phyloP scores from a whole-genome alignment of 306 rosid species.

The Alnus glutinosa region DNA sequence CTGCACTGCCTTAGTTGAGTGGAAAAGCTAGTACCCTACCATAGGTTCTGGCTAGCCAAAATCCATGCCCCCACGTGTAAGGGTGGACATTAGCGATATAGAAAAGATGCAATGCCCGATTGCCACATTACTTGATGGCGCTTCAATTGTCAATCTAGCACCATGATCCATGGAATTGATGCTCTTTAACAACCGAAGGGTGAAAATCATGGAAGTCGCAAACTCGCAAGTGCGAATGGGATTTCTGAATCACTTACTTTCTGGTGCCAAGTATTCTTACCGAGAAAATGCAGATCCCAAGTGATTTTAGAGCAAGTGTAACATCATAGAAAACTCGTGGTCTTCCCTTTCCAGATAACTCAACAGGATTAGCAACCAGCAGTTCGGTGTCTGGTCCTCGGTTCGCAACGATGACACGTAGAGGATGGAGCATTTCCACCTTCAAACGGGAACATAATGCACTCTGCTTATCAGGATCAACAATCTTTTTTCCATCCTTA shows the following conservation, averaged over 20 bases:
- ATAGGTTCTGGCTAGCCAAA: no score
- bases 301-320: constrained; percentile 66
- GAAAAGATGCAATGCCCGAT: not conserved
- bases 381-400: constrained; percentile 82
- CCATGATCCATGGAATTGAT: not conserved
- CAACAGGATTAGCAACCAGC: constrained; percentile 80
- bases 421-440: constrained; percentile 76
- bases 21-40: not conserved
- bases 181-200: constrained; percentile 1
- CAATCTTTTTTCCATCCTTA: constrained; percentile 63
- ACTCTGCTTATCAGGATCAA: constrained; percentile 58
- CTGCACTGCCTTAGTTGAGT: not conserved
- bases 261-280: constrained; percentile 40
- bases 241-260: constrained; percentile 12
- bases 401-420: constrained; percentile 62
- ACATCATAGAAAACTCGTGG: constrained; percentile 78
- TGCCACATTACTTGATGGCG: not conserved
- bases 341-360: constrained; percentile 80
- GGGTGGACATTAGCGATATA: not conserved
- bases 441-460: constrained; percentile 57
- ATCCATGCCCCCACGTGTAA: no score
- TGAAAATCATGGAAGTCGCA: not conserved
- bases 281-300: constrained; percentile 74
- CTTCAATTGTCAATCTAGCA: constrained; percentile 6
- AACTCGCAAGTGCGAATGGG: not conserved